Conservation (phyloP, 2,329 filamentous ascomycete genomes). For the Xylariaceae sp. region DNA sequence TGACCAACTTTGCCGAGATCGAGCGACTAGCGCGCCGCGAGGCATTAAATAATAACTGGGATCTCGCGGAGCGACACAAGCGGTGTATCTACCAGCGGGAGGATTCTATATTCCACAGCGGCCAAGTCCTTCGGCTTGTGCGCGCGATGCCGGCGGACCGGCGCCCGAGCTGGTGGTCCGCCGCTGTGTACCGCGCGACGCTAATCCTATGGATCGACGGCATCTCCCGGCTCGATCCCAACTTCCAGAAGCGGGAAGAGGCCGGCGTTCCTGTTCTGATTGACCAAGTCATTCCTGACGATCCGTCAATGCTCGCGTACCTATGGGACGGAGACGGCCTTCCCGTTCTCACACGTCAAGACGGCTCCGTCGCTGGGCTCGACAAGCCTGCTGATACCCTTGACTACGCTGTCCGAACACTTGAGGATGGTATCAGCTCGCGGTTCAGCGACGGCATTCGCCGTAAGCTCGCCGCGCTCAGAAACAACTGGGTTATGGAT, state of each 20-base stretch:
- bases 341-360: slow-evolving; percentile 33
- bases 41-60: slow-evolving; percentile 52
- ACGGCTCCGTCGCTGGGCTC: slow-evolving; percentile 33
- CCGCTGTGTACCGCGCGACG: slow-evolving; percentile 63
- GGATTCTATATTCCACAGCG: slow-evolving; percentile 63
- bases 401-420: slow-evolving; percentile 36
- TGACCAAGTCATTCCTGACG: slow-evolving; percentile 39
- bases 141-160: slow-evolving; percentile 56
- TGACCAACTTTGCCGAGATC: slow-evolving; percentile 64
- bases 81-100: slow-evolving; percentile 60
- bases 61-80: slow-evolving; percentile 53
- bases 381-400: slow-evolving; percentile 39
- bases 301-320: slow-evolving; percentile 35
- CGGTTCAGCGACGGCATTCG: slow-evolving; percentile 43
- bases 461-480: slow-evolving; percentile 40
- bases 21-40: slow-evolving; percentile 63
- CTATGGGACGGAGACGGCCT: slow-evolving; percentile 37
- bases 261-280: slow-evolving; percentile 30
- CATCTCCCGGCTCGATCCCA: slow-evolving; percentile 46
- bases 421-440: slow-evolving; percentile 39
- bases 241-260: slow-evolving; percentile 31
- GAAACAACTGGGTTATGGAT: slow-evolving; percentile 37
- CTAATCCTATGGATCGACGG: slow-evolving; percentile 62
- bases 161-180: slow-evolving; percentile 68
- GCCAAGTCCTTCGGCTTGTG: slow-evolving; percentile 61